Evolutionary conservation across 169 alveolate species (phyloP).

Genomic region (Plasmodium coatneyi): DNA sequence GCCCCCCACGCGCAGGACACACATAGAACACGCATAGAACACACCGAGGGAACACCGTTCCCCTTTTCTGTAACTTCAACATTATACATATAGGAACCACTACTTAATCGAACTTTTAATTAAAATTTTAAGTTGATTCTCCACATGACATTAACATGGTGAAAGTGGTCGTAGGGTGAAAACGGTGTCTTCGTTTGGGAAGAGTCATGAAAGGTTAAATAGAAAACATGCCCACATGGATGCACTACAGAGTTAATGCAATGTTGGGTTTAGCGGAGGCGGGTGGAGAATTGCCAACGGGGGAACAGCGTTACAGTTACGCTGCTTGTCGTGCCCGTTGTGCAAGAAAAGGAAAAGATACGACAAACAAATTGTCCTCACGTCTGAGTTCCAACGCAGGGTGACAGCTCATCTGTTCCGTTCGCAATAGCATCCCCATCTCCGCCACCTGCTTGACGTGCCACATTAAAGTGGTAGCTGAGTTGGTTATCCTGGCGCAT

Average conservation of each 20-base stretch:
- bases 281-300: neutral
- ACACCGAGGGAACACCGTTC: neutral
- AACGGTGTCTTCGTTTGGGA: neutral
- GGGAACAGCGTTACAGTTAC: neutral
- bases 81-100: neutral
- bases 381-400: neutral
- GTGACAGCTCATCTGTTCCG: neutral
- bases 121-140: neutral
- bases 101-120: neutral
- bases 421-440: neutral
- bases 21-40: neutral
- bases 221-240: neutral
- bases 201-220: neutral
- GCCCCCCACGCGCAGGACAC: neutral
- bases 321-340: neutral
- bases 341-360: neutral
- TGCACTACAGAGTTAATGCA: neutral
- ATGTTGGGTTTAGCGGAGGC: neutral
- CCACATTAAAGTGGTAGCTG: conserved; percentile 13
- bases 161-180: neutral
- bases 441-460: neutral
- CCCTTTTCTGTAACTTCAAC: neutral
- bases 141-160: neutral
- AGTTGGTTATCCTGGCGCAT: conserved; percentile 3
- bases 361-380: neutral